phyloP scores from a whole-genome alignment of 192 early-diverging fungal genomes.

The Umbelopsis isabellina region DNA sequence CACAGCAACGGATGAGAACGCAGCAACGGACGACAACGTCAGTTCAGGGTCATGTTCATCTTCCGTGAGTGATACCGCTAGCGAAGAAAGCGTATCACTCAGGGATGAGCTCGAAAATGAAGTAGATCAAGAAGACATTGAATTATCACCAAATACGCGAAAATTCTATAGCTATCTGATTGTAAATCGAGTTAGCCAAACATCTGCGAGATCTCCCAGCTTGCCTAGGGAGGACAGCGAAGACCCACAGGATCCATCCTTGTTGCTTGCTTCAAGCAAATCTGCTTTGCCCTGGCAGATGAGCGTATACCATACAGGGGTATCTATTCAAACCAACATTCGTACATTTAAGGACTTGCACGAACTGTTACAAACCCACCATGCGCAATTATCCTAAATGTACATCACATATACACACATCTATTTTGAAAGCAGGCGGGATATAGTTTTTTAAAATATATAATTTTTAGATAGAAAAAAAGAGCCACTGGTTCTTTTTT shows the following conservation, averaged over 20 bases:
- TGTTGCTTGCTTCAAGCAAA: not conserved
- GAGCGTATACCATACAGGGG: constrained; percentile 22
- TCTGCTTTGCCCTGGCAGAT: constrained; percentile 22
- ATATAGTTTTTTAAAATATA: no score
- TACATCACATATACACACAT: not conserved
- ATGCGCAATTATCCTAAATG: constrained; percentile 11
- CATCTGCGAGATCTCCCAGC: not conserved
- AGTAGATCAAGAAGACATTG: constrained; percentile 13
- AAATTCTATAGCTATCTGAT: constrained; percentile 13
- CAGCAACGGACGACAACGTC: no score
- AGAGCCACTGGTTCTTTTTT: no score
- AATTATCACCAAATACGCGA: constrained; percentile 7
- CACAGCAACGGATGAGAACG: no score
- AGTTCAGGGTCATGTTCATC: no score
- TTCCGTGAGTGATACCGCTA: not conserved
- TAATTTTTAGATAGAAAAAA: no score
- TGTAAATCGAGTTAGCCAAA: not conserved
- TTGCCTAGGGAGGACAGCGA: no score
- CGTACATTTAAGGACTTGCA: constrained; percentile 4
- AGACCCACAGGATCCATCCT: not conserved
- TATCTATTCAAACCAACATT: constrained; percentile 22
- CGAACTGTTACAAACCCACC: constrained; percentile 2
- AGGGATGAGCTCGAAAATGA: constrained; percentile 9
- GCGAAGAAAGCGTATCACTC: not conserved
- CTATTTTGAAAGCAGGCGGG: not conserved